A percentile compares a stretch with the other conserved stretches of the same genome.
phyloP scores from a whole-genome alignment of 1,284 basidiomycete genomes.

The Puccinia triticina region DNA sequence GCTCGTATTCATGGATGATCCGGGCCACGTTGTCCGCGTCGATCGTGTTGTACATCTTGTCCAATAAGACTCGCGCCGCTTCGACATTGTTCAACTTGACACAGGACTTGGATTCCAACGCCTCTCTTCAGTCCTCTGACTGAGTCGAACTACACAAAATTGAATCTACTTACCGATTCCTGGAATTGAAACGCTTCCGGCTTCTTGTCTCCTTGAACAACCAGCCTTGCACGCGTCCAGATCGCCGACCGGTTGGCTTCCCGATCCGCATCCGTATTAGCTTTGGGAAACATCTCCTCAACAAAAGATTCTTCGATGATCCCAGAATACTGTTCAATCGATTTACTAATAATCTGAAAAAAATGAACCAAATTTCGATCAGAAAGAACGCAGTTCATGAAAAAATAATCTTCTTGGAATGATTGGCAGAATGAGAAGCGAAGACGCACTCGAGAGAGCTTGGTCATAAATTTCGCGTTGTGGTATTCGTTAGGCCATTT shows the following conservation, averaged over 20 bases:
- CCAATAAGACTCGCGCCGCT: constrained; percentile 82
- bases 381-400: background rate
- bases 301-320: constrained; percentile 86
- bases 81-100: constrained; percentile 98
- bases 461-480: constrained; percentile 85
- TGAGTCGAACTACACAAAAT: background rate
- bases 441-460: constrained; percentile 72
- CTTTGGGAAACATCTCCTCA: constrained; percentile 88
- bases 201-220: constrained; percentile 79
- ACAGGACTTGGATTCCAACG: constrained; percentile 69
- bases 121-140: background rate
- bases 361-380: background rate
- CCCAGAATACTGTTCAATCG: constrained; percentile 87
- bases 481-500: constrained; percentile 90
- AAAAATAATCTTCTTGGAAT: background rate
- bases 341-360: constrained; percentile 80
- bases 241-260: constrained; percentile 70
- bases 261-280: constrained; percentile 66
- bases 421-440: background rate
- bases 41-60: constrained; percentile 89
- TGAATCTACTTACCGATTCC: constrained; percentile 65
- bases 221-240: constrained; percentile 87
- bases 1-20: constrained; percentile 63
- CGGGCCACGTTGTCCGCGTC: constrained; percentile 84
- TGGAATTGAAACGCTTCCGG: constrained; percentile 92